Evolutionary conservation across 495 filamentous ascomycete genomes (phyloP).

Genomic region (Penicillium maclennaniae): DNA sequence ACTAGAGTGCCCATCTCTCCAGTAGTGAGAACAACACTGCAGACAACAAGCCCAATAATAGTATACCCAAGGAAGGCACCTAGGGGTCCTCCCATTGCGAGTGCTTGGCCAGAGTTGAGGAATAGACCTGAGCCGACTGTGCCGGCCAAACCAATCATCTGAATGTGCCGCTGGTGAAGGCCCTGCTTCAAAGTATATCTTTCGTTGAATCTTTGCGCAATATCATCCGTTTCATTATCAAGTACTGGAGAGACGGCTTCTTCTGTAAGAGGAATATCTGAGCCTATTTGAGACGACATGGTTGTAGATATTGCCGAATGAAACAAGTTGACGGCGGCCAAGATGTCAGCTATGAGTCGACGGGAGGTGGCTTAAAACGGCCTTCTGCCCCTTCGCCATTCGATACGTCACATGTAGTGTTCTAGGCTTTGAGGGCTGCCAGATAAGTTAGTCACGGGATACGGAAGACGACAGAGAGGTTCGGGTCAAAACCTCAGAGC

Average conservation of each 20-base stretch:
- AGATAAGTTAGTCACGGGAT: too few species aligned
- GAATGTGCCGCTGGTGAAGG: neutral
- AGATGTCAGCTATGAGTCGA: neutral
- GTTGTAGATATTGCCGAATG: constrained; percentile 2
- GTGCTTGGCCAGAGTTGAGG: constrained; percentile 49
- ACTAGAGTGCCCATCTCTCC: constrained; percentile 27
- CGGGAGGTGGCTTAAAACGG: neutral
- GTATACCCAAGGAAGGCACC: constrained; percentile 35
- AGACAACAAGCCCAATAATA: constrained; percentile 19
- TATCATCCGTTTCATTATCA: constrained; percentile 1
- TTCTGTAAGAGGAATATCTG: constrained; percentile 2
- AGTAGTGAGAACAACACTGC: constrained; percentile 18
- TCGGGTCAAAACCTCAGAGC: too few species aligned
- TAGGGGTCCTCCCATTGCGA: constrained; percentile 57
- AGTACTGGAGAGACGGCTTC: neutral
- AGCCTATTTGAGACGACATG: neutral
- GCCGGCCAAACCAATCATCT: constrained; percentile 12
- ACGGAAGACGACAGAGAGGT: too few species aligned
- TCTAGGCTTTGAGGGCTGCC: neutral
- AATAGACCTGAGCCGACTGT: constrained; percentile 33
- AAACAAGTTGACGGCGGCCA: neutral
- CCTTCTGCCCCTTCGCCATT: neutral
- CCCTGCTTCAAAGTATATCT: neutral
- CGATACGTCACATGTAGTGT: neutral
- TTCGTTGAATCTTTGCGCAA: neutral